Evolutionary conservation across 495 filamentous ascomycete genomes (phyloP).

Genomic region (Tuber borchii): DNA sequence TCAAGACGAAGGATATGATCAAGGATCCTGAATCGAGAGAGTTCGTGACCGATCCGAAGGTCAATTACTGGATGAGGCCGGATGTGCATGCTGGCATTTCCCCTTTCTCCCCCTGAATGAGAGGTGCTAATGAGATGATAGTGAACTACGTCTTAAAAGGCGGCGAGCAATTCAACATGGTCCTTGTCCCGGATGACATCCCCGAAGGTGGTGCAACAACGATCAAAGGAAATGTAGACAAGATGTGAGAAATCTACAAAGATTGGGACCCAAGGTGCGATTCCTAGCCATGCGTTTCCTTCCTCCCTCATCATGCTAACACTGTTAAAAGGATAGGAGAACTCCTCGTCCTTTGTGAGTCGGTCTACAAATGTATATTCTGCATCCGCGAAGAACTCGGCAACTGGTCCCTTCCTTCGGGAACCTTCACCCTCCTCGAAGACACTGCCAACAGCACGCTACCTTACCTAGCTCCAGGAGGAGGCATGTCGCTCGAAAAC

Average conservation of each 20-base stretch:
- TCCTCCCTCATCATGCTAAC: background rate
- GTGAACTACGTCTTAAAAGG: conserved; percentile 60
- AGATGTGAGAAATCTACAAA: conserved; percentile 58
- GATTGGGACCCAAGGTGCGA: conserved; percentile 51
- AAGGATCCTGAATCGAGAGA: conserved; percentile 49
- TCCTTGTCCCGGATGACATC: conserved; percentile 63
- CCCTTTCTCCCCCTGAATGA: background rate
- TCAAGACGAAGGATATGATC: conserved; percentile 52
- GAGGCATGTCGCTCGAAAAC: conserved; percentile 53
- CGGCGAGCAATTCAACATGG: conserved; percentile 61
- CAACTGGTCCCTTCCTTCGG: conserved; percentile 53
- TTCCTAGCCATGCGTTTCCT: background rate
- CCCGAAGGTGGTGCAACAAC: conserved; percentile 51
- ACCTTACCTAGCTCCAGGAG: conserved; percentile 53
- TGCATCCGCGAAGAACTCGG: conserved; percentile 54
- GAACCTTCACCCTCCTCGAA: conserved; percentile 57
- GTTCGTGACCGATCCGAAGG: conserved; percentile 52
- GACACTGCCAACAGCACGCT: conserved; percentile 66
- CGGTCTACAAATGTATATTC: conserved; percentile 62
- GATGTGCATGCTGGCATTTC: conserved; percentile 50
- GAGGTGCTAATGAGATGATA: background rate
- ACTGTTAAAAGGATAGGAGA: conserved; percentile 44
- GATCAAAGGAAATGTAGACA: conserved; percentile 54
- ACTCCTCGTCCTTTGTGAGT: conserved; percentile 50
- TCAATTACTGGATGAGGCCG: conserved; percentile 64